A percentile compares a stretch with the other conserved stretches of the same genome.
Conservation (phyloP, 2,329 filamentous ascomycete genomes). For the Pseudocercospora musae region DNA sequence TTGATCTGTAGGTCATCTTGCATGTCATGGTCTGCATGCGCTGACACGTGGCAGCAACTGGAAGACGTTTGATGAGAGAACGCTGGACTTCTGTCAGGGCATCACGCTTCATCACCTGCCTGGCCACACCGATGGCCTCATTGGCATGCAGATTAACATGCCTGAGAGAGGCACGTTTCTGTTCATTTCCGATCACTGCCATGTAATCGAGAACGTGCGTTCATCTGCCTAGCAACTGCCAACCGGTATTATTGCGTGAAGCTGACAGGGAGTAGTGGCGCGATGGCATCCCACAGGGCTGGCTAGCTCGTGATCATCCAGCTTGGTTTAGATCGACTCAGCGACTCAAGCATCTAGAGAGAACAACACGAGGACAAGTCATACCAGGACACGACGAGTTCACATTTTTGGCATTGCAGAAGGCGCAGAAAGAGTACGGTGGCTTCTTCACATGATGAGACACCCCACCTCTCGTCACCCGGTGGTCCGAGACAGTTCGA, state of each 20-base stretch:
- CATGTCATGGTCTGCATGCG: background rate
- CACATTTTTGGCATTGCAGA: conserved; percentile 27
- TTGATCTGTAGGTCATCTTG: conserved; percentile 30
- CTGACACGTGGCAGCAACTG: conserved; percentile 28
- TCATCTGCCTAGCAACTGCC: background rate
- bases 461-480: background rate
- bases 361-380: conserved; percentile 32
- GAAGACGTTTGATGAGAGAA: conserved; percentile 38
- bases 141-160: conserved; percentile 39
- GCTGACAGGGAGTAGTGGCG: conserved; percentile 28
- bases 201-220: conserved; percentile 37
- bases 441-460: conserved; percentile 19
- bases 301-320: conserved; percentile 37
- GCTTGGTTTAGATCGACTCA: conserved; percentile 37
- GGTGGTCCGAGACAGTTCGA: background rate
- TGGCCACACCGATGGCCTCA: conserved; percentile 37
- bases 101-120: conserved; percentile 23
- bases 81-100: conserved; percentile 34
- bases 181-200: conserved; percentile 37
- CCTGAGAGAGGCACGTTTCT: conserved; percentile 34
- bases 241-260: background rate
- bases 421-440: conserved; percentile 18
- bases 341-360: conserved; percentile 33
- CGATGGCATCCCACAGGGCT: conserved; percentile 37
- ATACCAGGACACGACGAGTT: conserved; percentile 38